phyloP scores from a whole-genome alignment of 257 asterid genomes.

The Schizonepeta tenuifolia region DNA sequence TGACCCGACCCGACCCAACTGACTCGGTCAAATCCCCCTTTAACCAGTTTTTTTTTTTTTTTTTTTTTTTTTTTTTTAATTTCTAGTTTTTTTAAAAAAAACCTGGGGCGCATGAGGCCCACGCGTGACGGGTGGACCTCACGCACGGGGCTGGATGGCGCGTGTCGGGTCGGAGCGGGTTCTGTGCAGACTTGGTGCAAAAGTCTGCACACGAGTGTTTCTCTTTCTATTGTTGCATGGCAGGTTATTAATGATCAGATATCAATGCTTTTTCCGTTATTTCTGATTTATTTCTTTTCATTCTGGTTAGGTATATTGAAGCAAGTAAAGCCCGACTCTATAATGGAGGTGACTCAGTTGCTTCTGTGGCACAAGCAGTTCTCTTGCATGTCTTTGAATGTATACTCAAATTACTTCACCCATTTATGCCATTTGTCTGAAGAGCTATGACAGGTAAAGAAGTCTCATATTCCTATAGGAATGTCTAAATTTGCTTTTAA shows the following conservation, averaged over 20 bases:
- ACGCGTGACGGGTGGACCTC: too few species aligned
- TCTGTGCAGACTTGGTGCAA: too few species aligned
- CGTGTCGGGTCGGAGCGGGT: too few species aligned
- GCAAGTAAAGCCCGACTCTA: constrained; percentile 92
- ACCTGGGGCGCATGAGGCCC: too few species aligned
- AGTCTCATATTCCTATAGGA: constrained; percentile 16
- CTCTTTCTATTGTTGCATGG: neutral
- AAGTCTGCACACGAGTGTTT: too few species aligned
- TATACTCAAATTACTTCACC: constrained; percentile 85
- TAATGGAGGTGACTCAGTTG: constrained; percentile 58
- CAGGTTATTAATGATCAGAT: neutral
- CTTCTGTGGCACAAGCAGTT: constrained; percentile 76
- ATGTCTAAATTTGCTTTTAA: constrained; percentile 13
- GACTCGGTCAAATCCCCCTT: too few species aligned
- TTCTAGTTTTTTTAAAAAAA: too few species aligned
- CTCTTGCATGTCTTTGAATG: constrained; percentile 79
- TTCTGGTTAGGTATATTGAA: constrained; percentile 85
- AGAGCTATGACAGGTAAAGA: constrained; percentile 94
- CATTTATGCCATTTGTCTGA: constrained; percentile 99
- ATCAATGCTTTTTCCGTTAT: constrained; percentile 14
- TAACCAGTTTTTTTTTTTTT: too few species aligned
- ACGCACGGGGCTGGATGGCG: too few species aligned
- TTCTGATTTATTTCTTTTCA: constrained; percentile 7
- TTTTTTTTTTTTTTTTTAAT: too few species aligned
- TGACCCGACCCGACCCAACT: too few species aligned